A percentile compares a stretch with the other conserved stretches of the same genome.
phyloP scores from a whole-genome alignment of 352 stramenopile species.

The Phytophthora chlamydospora region DNA sequence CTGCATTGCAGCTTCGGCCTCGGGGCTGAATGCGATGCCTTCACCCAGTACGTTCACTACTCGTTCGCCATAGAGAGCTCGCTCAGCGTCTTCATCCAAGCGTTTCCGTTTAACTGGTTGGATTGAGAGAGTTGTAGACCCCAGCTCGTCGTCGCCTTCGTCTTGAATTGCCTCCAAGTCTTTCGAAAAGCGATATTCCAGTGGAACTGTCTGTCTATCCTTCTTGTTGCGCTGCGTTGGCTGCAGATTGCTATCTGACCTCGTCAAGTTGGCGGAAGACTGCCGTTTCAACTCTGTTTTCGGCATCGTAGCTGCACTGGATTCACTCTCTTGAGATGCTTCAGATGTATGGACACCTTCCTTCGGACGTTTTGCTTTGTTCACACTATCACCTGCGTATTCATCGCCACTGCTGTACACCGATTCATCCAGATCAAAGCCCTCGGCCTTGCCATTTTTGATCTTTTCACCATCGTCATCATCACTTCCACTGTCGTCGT shows the following conservation, averaged over 20 bases:
- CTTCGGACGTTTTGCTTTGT: not conserved
- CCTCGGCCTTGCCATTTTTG: conserved; percentile 1
- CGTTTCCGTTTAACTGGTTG: conserved; percentile 7
- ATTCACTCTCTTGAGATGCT: not conserved
- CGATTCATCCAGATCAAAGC: conserved; percentile 17
- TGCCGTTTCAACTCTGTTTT: conserved; percentile 6
- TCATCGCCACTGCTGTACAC: conserved; percentile 18
- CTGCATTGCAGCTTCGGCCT: conserved; percentile 55
- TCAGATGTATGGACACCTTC: not conserved
- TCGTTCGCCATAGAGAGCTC: conserved; percentile 50
- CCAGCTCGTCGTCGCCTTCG: conserved; percentile 4
- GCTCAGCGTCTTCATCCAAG: conserved; percentile 45
- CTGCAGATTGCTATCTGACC: conserved; percentile 12
- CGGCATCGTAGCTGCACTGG: not conserved
- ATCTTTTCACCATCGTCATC: conserved; percentile 17
- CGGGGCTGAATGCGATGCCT: conserved; percentile 55
- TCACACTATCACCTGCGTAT: not conserved
- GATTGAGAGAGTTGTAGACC: not conserved
- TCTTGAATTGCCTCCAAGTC: conserved; percentile 22
- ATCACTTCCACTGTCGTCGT: conserved; percentile 61
- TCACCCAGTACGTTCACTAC: conserved; percentile 42
- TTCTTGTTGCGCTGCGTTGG: conserved; percentile 4
- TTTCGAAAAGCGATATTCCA: conserved; percentile 8
- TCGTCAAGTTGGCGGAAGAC: conserved; percentile 5
- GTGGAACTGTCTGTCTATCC: not conserved